Evolutionary conservation across 148 eudicot species (phyloP), one percentile per base, ranked within the genome.

Genomic region (Dysphania ambrosioides): DNA sequence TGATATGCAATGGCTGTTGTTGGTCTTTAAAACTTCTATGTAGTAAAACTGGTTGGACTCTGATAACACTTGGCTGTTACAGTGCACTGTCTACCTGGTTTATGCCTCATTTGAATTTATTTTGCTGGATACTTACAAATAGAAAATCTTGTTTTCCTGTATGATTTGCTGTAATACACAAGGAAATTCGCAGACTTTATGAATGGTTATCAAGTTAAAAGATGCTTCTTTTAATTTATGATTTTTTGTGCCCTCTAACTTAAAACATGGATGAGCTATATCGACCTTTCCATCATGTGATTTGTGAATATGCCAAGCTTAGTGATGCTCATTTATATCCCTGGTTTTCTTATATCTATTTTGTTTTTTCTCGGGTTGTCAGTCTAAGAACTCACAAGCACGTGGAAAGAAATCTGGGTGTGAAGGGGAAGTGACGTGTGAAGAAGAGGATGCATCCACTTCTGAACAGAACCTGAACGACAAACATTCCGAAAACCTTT

Each of bases 331-430:
- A 59, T 31, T 55, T 9, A 8, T 64, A 26, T 40, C 55, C 51
- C 5, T 58, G 68, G 31, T 18, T 38, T 57, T 75, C 68, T 76
- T 63, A 8, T 49, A 5, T 12, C 4, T 62, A 38, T 32, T 56
- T 71, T 21, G 51, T 58, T 51, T 66, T 64, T 55, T 55, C 41
- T 79, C 27, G n/a, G 30, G 26, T 35, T 76, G 41, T 53, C 82
- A 94, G 98, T 79, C 83, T 67, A 94, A 90, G 77, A 32, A 86
- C 75, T 72, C 81, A 59, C 97, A 82, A 68, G 38, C 82, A 68
- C 87, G 90, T 63, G 86, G 75, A 29, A 91, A 86, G 85, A 94
- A 82, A 81, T 79, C 74, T 74, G 95, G 87, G 56, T 85, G 81
- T 72, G 98, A 87, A 75, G 88, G 86, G 47, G 91, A 94, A 51